These are phyloP conservation scores for Margaritispora aquatica DNA, from an alignment of 495 filamentous ascomycete species.

Conservation along the genomic window DNA sequence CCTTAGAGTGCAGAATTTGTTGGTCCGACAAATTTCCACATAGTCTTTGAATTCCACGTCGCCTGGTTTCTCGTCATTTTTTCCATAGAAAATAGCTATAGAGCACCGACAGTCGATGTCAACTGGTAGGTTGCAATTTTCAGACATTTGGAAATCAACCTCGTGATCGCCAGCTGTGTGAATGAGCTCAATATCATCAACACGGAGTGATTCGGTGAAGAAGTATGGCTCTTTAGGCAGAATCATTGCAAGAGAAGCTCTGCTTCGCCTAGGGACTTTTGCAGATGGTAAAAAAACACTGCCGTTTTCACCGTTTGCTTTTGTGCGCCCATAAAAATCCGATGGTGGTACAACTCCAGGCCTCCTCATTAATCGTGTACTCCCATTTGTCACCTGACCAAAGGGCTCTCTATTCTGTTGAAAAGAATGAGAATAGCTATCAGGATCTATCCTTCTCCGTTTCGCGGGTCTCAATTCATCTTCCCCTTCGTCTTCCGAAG, in stretches of 20 bases:
- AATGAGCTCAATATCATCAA: conserved; percentile 36
- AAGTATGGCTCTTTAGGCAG: conserved; percentile 19
- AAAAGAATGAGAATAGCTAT: neutral
- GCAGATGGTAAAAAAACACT: neutral
- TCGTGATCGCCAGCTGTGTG: neutral
- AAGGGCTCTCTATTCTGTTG: conserved; percentile 4
- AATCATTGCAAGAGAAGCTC: conserved; percentile 5
- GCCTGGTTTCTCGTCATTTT: conserved; percentile 12
- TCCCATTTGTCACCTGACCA: conserved; percentile 17
- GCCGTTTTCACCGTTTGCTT: neutral
- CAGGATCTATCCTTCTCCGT: conserved; percentile 7
- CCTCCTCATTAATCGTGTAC: neutral
- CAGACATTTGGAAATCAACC: neutral
- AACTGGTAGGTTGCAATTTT: neutral
- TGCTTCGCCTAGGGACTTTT: neutral
- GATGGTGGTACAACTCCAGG: conserved; percentile 5
- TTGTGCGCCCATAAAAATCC: conserved; percentile 14
- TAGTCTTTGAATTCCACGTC: conserved; percentile 5
- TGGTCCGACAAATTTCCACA: conserved; percentile 2
- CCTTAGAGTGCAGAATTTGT: conserved; percentile 9
- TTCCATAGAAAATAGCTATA: conserved; percentile 12
- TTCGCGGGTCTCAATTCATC: conserved; percentile 18
- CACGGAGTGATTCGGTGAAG: conserved; percentile 31
- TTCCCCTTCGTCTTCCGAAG: conserved; percentile 10
- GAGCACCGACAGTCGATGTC: conserved; percentile 7